Evolutionary conservation across 1,284 basidiomycete genomes (phyloP).

Genomic region (Pseudozyma hubeiensis): DNA sequence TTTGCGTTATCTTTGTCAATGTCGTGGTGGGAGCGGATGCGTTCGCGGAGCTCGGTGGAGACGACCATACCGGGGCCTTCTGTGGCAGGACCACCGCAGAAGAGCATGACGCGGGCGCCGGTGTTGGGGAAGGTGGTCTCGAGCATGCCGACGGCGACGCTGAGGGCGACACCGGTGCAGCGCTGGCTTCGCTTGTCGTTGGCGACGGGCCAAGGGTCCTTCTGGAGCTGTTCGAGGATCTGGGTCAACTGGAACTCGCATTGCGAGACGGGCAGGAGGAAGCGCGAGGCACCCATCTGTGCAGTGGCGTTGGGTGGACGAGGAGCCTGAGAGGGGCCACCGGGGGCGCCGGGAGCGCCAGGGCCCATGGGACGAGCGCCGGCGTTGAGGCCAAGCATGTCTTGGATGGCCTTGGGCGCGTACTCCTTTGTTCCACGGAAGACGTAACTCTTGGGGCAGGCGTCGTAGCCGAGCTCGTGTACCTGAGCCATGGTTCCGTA

Average conservation of each 20-base stretch:
- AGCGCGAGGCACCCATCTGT: constrained; percentile 86
- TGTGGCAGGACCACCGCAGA: constrained; percentile 94
- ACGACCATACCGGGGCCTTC: constrained; percentile 98
- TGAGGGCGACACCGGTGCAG: constrained; percentile 93
- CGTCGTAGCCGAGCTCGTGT: constrained; percentile 95
- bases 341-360: constrained; percentile 68
- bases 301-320: constrained; percentile 75
- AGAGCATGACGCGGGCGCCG: constrained; percentile 95
- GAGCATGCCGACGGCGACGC: constrained; percentile 92
- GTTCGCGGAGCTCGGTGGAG: constrained; percentile 92
- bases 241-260: constrained; percentile 97
- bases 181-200: constrained; percentile 94
- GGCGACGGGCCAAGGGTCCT: constrained; percentile 97
- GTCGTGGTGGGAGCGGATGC: constrained; percentile 98
- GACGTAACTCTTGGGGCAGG: constrained; percentile 97
- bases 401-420: constrained; percentile 93
- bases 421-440: constrained; percentile 99
- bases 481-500: constrained; percentile 99
- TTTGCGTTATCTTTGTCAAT: constrained; percentile 97
- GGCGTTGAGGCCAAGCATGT: constrained; percentile 91
- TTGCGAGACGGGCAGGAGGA: constrained; percentile 91
- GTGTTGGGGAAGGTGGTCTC: constrained; percentile 97
- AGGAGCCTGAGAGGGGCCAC: constrained; percentile 72
- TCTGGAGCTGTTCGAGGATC: constrained; percentile 87
- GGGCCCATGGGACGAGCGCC: constrained; percentile 71